These are phyloP conservation scores for Bipolaris cookei DNA, from an alignment of 2,329 filamentous ascomycete species.

Conservation along the genomic window DNA sequence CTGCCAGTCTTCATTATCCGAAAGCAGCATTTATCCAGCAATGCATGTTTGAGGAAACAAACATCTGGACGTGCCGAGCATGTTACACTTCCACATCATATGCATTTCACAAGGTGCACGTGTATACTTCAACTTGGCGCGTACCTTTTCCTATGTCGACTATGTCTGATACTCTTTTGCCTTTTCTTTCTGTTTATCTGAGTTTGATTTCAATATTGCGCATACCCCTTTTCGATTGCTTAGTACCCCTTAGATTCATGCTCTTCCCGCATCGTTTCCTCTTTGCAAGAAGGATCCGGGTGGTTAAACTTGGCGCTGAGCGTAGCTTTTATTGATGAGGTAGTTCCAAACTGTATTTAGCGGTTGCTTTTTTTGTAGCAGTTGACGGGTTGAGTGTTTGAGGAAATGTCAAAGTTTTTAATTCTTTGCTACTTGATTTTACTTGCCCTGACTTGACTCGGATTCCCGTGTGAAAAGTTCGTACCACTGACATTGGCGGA, in stretches of 20 bases:
- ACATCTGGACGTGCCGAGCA: not conserved
- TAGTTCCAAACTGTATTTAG: conserved; percentile 12
- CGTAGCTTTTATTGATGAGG: conserved; percentile 20
- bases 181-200: conserved; percentile 1
- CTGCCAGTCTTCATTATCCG: not conserved
- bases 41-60: not conserved
- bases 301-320: conserved; percentile 14
- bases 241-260: conserved; percentile 23
- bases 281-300: conserved; percentile 7
- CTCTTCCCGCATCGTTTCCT: conserved; percentile 16
- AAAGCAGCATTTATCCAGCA: not conserved
- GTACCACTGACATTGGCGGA: not conserved
- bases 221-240: conserved; percentile 36
- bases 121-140: not conserved
- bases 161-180: conserved; percentile 13
- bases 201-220: conserved; percentile 25
- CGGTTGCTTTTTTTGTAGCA: not conserved
- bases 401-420: not conserved
- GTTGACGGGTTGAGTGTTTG: not conserved
- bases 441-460: not conserved
- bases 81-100: not conserved
- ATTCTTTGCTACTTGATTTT: not conserved
- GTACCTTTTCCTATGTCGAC: conserved; percentile 17
- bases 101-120: conserved; percentile 8
- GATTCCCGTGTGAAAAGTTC: not conserved